Base-by-base conservation (phyloP, 164 flowering plant genomes). In the Magnolia changhungtana region DNA sequence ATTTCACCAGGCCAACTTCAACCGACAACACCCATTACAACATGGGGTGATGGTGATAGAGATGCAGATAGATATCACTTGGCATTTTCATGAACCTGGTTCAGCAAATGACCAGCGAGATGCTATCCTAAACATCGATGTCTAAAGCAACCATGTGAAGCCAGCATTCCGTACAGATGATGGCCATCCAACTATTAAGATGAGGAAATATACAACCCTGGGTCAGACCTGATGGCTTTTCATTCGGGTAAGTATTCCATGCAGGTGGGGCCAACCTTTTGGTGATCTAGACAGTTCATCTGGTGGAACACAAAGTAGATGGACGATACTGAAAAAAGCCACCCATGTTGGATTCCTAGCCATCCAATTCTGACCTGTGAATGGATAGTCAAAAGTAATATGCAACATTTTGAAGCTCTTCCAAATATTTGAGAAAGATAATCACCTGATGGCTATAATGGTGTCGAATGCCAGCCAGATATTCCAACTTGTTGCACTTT, bases 401-500 rank as follows among this genome's bases (percentile, higher is more conserved):
- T 14, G 14, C 45, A 37, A 3, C 45, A 37, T 37, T 37, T 67
- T 23, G 70, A 27, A 67, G 70, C 45, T 16, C 31, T n/a, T 9
- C 1, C 70, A 67, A 23, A 67, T 4, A 14, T 55, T 55, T 23
- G 37, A 8, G 21, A 29, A 74, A 73, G 70, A 24, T 21, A 31
- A 13, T 21, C 24, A 77, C 67, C 75, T 50, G n/a, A 27, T 37
- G 5, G 27, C 21, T 69, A 45, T 49, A 50, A 10, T 27, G 19
- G 13, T 9, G 64, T 29, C 50, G 50, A 65, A 74, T 75, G 51
- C 65, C 63, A 69, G 16, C 59, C 59, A 51, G 59, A 55, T 9
- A 75, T 76, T 78, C 78, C 71, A 64, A 37, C 67, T 66, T 59
- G 59, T 69, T 71, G 74, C 68, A 10, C 65, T 10, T 65, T 74